These are phyloP conservation scores for Clonostachys sp. DNA, from an alignment of 2,329 filamentous ascomycete species.

Conservation along the genomic window DNA sequence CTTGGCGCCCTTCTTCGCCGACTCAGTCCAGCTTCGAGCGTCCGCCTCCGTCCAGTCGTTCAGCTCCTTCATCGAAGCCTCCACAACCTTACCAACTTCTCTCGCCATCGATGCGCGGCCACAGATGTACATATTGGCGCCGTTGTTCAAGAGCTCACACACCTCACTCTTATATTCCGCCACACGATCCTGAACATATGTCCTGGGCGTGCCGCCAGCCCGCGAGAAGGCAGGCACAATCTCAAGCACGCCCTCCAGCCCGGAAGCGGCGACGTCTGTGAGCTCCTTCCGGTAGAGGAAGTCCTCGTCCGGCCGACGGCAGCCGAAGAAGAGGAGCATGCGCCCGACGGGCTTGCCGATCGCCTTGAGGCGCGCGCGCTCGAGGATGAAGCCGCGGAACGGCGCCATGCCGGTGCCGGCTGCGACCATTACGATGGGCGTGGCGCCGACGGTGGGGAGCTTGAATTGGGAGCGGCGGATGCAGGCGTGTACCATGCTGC, in stretches of 20 bases:
- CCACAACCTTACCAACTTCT: background rate
- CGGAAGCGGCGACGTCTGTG: background rate
- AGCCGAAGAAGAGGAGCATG: slow-evolving; percentile 53
- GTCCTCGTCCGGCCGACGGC: slow-evolving; percentile 45
- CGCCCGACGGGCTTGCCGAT: slow-evolving; percentile 9
- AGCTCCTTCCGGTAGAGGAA: slow-evolving; percentile 46
- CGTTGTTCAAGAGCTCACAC: background rate
- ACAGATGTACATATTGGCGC: background rate
- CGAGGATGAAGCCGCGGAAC: slow-evolving; percentile 17
- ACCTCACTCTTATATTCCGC: background rate
- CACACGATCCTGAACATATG: background rate
- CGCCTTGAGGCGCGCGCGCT: slow-evolving; percentile 50
- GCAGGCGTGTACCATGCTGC: slow-evolving; percentile 34
- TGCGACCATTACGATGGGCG: slow-evolving; percentile 46
- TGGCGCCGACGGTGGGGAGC: slow-evolving; percentile 79
- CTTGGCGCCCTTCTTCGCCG: slow-evolving; percentile 1
- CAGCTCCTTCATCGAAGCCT: background rate
- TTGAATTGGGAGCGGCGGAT: slow-evolving; percentile 95
- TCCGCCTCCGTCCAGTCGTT: background rate
- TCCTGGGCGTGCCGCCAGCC: background rate
- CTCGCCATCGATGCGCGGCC: background rate
- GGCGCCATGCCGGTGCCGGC: slow-evolving; percentile 46
- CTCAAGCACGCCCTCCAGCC: background rate
- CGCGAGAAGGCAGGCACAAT: background rate
- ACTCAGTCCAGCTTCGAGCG: background rate